Evolutionary conservation across 202 grass and related monocot species (phyloP).

Genomic region (Miscanthus sacchariflorus): DNA sequence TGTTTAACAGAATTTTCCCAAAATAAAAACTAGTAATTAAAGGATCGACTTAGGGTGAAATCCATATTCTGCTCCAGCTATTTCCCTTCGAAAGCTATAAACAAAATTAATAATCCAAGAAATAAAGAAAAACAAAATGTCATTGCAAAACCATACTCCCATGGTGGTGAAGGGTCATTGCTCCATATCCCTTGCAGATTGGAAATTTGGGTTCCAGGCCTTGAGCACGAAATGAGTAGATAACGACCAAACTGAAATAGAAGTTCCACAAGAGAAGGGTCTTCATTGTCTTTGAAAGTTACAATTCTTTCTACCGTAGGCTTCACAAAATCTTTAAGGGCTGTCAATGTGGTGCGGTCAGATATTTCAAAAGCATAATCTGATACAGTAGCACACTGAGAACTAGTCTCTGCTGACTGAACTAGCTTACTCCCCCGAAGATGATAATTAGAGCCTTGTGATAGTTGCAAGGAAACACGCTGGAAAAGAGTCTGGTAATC

Average conservation of each 20-base stretch:
- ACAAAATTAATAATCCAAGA: conserved; percentile 20
- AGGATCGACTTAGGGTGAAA: conserved; percentile 4
- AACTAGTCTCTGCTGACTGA: conserved; percentile 31
- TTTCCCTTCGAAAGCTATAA: neutral
- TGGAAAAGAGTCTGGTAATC: conserved; percentile 97
- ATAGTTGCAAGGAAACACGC: conserved; percentile 83
- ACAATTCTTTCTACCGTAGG: conserved; percentile 82
- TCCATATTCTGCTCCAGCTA: neutral
- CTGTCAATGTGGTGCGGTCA: conserved; percentile 12
- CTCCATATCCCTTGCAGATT: conserved; percentile 99
- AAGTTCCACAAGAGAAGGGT: conserved; percentile 89
- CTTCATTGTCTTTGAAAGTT: conserved; percentile 87
- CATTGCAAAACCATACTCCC: conserved; percentile 71
- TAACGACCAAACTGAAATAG: conserved; percentile 97
- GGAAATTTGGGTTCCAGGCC: conserved; percentile 85
- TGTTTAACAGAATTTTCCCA: neutral
- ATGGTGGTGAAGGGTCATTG: conserved; percentile 73
- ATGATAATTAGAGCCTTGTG: conserved; percentile 48
- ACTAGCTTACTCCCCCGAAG: conserved; percentile 24
- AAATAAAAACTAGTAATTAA: neutral
- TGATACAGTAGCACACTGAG: conserved; percentile 31
- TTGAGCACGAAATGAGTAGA: conserved; percentile 94
- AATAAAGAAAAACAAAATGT: conserved; percentile 23
- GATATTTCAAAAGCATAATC: conserved; percentile 28
- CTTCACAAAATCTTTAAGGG: conserved; percentile 41